These are phyloP conservation scores for Whalleya microplaca DNA, from an alignment of 2,329 filamentous ascomycete genomes.

Conservation along the genomic window DNA sequence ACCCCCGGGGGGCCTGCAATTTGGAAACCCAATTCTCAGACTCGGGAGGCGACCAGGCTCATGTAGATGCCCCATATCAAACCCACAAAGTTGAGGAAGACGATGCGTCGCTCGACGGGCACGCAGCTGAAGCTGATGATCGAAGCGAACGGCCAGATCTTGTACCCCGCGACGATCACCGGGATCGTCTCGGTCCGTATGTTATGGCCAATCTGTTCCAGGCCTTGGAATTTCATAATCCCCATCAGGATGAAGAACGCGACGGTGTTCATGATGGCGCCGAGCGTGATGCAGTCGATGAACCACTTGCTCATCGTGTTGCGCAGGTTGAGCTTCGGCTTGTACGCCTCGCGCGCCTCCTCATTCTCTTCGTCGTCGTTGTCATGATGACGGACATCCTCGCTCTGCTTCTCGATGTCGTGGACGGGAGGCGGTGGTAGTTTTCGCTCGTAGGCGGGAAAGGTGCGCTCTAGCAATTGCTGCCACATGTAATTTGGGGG, in stretches of 20 bases:
- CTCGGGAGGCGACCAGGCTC: conserved; percentile 50
- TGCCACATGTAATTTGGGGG: conserved; percentile 65
- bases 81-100: conserved; percentile 54
- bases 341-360: conserved; percentile 24
- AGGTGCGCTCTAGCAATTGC: conserved; percentile 54
- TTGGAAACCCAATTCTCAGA: conserved; percentile 31
- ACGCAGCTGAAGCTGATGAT: conserved; percentile 55
- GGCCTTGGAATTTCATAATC: conserved; percentile 45
- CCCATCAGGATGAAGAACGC: conserved; percentile 54
- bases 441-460: conserved; percentile 48
- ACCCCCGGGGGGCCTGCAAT: not conserved
- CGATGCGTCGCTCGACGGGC: conserved; percentile 52
- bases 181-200: conserved; percentile 49
- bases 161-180: conserved; percentile 53
- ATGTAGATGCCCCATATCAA: conserved; percentile 57
- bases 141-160: conserved; percentile 56
- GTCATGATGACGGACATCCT: conserved; percentile 37
- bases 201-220: conserved; percentile 43
- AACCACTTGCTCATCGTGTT: conserved; percentile 55
- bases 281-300: conserved; percentile 52
- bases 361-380: conserved; percentile 32
- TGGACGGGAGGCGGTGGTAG: conserved; percentile 3
- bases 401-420: conserved; percentile 35
- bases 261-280: conserved; percentile 50
- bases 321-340: conserved; percentile 43